phyloP scores from a whole-genome alignment of 306 rosid genomes.

The Chamaecrista fasciculata region DNA sequence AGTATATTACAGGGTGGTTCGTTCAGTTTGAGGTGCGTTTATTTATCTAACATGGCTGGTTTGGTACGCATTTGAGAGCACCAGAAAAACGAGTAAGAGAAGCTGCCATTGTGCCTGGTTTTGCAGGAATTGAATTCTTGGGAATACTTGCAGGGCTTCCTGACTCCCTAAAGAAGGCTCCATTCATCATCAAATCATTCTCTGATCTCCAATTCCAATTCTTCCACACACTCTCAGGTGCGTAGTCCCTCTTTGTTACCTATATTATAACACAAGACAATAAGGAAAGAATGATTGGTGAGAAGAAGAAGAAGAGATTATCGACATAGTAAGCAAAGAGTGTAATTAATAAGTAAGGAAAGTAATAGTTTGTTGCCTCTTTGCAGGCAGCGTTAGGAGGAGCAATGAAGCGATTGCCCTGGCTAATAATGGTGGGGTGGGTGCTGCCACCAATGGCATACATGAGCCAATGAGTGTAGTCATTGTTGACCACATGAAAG shows the following conservation, averaged over 20 bases:
- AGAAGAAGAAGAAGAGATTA: no score
- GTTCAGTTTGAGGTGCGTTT: not conserved
- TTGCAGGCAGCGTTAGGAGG: conserved; percentile 28
- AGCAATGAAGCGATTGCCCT: conserved; percentile 54
- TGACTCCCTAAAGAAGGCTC: conserved; percentile 42
- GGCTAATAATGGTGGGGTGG: conserved; percentile 57
- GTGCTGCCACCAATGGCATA: conserved; percentile 59
- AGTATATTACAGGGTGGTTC: no score
- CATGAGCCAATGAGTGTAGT: conserved; percentile 63
- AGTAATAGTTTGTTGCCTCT: no score
- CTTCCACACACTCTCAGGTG: conserved; percentile 46
- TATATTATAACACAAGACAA: not conserved
- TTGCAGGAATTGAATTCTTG: not conserved
- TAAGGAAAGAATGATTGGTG: not conserved
- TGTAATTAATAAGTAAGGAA: no score
- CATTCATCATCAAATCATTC: conserved; percentile 40
- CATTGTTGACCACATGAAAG: conserved; percentile 52
- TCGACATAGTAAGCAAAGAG: no score
- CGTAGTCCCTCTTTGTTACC: conserved; percentile 57
- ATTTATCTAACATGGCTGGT: conserved; percentile 34
- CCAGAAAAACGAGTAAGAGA: conserved; percentile 51
- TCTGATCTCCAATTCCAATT: conserved; percentile 60
- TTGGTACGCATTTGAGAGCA: conserved; percentile 35
- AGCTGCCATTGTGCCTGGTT: conserved; percentile 38
- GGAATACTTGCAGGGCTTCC: conserved; percentile 27